Percentiles rank a stretch among this genome's conserved stretches.
These are phyloP conservation scores for Ceratobasidium sp. DNA, from an alignment of 1,284 basidiomycete species.

Conservation along the genomic window DNA sequence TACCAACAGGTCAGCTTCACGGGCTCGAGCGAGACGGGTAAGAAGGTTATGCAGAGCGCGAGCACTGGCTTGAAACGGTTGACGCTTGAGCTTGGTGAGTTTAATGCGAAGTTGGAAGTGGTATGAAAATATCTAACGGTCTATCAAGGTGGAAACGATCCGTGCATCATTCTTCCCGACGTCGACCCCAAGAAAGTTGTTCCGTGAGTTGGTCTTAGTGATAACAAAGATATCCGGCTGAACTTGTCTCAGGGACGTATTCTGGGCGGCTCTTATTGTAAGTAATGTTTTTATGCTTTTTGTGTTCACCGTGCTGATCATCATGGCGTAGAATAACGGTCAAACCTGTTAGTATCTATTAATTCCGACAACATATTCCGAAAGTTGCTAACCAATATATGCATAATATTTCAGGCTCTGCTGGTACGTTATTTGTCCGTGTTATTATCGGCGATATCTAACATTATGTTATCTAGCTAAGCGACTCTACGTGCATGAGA, in stretches of 20 bases:
- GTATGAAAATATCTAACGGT: neutral
- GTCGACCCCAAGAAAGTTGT: conserved; percentile 20
- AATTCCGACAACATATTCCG: neutral
- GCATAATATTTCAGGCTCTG: neutral
- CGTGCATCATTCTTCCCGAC: conserved; percentile 19
- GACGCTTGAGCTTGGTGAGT: conserved; percentile 79
- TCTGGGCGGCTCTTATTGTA: conserved; percentile 21
- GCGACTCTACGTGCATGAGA: conserved; percentile 64
- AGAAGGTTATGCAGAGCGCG: conserved; percentile 64
- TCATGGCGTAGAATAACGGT: conserved; percentile 7
- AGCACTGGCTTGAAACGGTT: conserved; percentile 70
- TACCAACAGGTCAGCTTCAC: conserved; percentile 59
- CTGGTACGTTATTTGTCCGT: neutral
- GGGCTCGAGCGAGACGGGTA: conserved; percentile 64
- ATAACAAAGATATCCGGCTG: neutral
- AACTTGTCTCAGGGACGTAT: neutral
- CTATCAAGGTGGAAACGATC: conserved; percentile 27
- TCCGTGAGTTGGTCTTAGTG: neutral
- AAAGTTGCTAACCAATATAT: neutral
- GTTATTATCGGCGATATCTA: neutral
- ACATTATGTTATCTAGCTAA: conserved; percentile 57
- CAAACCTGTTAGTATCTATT: conserved; percentile 17
- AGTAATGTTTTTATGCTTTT: neutral
- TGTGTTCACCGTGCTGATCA: neutral
- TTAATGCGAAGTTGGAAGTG: neutral